Evolutionary conservation across 495 filamentous ascomycete species (phyloP).

Genomic region (Daldinia vernicosa): DNA sequence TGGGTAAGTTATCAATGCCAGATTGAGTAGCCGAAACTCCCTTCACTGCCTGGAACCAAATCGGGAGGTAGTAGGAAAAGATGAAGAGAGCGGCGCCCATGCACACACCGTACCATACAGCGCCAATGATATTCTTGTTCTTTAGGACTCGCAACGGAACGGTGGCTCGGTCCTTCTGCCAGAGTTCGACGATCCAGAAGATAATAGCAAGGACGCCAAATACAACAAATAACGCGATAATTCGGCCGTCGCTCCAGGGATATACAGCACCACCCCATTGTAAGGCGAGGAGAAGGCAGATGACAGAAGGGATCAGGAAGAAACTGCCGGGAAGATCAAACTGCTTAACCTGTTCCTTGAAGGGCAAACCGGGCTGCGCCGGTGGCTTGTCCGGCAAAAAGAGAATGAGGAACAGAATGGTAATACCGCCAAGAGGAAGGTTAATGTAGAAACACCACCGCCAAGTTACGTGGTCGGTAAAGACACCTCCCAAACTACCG

Average conservation of each 20-base stretch:
- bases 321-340: slow-evolving; percentile 45
- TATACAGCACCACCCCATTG: slow-evolving; percentile 86
- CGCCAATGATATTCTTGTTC: slow-evolving; percentile 30
- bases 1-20: slow-evolving; percentile 81
- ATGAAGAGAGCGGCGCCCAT: slow-evolving; percentile 49
- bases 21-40: slow-evolving; percentile 71
- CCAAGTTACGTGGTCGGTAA: slow-evolving; percentile 66
- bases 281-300: slow-evolving; percentile 76
- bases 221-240: slow-evolving; percentile 75
- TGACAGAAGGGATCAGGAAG: slow-evolving; percentile 55
- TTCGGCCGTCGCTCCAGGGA: slow-evolving; percentile 69
- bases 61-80: slow-evolving; percentile 80
- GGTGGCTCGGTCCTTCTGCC: slow-evolving; percentile 24
- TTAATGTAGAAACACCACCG: slow-evolving; percentile 70
- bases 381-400: slow-evolving; percentile 55
- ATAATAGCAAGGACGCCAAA: slow-evolving; percentile 67
- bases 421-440: slow-evolving; percentile 65
- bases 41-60: slow-evolving; percentile 92
- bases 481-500: slow-evolving; percentile 66
- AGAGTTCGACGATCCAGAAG: slow-evolving; percentile 20
- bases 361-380: slow-evolving; percentile 31
- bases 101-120: slow-evolving; percentile 26
- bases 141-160: slow-evolving; percentile 22
- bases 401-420: slow-evolving; percentile 59
- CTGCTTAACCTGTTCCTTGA: slow-evolving; percentile 52